Evolutionary conservation across 2,329 filamentous ascomycete genomes (phyloP).

Genomic region (Aspergillus jensenii): DNA sequence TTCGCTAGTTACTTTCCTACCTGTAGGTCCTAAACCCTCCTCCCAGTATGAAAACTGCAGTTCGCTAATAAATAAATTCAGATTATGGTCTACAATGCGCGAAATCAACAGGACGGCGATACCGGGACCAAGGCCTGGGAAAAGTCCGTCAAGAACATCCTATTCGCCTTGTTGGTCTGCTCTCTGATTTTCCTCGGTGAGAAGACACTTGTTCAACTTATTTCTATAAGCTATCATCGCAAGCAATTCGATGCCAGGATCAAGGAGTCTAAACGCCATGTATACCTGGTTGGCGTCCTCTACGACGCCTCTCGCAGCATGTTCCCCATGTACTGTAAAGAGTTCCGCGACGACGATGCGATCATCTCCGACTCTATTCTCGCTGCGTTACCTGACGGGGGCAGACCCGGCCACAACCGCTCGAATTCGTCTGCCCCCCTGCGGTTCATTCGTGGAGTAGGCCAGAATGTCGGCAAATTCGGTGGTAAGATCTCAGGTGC

Average conservation of each 20-base stretch:
- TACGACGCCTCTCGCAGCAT: constrained; percentile 86
- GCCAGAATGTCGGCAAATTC: constrained; percentile 71
- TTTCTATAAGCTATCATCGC: constrained; percentile 67
- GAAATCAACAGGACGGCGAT: constrained; percentile 29
- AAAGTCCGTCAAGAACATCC: constrained; percentile 56
- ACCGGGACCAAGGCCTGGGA: constrained; percentile 50
- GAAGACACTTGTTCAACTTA: constrained; percentile 62
- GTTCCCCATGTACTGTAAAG: constrained; percentile 88
- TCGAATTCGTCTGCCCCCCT: constrained; percentile 73
- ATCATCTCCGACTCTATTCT: constrained; percentile 82
- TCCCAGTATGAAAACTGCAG: no score
- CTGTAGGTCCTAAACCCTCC: constrained; percentile 32
- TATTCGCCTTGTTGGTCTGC: constrained; percentile 58
- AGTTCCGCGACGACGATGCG: constrained; percentile 90
- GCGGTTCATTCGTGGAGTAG: constrained; percentile 71
- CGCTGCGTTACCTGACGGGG: constrained; percentile 51
- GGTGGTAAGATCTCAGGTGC: constrained; percentile 92
- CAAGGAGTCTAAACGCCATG: constrained; percentile 83
- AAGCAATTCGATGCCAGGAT: constrained; percentile 70
- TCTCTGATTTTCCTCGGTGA: constrained; percentile 59
- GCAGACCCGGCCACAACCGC: constrained; percentile 44
- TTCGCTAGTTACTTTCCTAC: constrained; percentile 60
- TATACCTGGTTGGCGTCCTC: constrained; percentile 76
- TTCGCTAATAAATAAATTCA: constrained; percentile 11
- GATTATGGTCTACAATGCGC: constrained; percentile 47